These are phyloP conservation scores for Rheum nobile DNA, from an alignment of 148 eudicot genomes.

Conservation along the genomic window DNA sequence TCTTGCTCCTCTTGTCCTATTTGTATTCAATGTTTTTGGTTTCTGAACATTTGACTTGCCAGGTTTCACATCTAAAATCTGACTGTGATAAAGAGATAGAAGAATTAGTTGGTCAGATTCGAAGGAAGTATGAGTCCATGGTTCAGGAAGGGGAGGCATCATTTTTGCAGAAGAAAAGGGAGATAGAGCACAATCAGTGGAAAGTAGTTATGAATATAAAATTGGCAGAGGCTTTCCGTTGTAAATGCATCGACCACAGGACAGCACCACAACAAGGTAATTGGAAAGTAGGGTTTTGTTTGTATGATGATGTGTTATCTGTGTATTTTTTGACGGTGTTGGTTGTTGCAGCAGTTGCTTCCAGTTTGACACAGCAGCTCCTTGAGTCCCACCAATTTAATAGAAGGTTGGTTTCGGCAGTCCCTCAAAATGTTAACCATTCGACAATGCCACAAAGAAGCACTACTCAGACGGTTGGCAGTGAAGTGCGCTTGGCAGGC, in stretches of 20 bases:
- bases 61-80: conserved; percentile 42
- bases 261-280: conserved; percentile 43
- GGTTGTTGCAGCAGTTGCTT: conserved; percentile 25
- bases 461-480: background rate
- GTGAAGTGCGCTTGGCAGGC: background rate
- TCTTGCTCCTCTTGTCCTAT: conserved; percentile 1
- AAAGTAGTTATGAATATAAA: conserved; percentile 50
- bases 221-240: conserved; percentile 61
- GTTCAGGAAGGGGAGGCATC: conserved; percentile 46
- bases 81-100: conserved; percentile 65
- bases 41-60: conserved; percentile 16
- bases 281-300: background rate
- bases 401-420: background rate
- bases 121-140: conserved; percentile 38
- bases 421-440: background rate
- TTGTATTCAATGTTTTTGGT: background rate
- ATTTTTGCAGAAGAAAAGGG: conserved; percentile 38
- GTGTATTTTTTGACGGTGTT: background rate
- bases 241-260: conserved; percentile 47
- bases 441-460: background rate
- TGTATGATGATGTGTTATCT: background rate
- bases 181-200: conserved; percentile 35
- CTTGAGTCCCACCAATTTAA: conserved; percentile 15
- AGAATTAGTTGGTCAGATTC: conserved; percentile 40
- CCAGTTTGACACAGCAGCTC: conserved; percentile 28